Percentiles rank a stretch among this genome's conserved stretches.
These are phyloP conservation scores for Penicillium waksmanii DNA, from an alignment of 495 filamentous ascomycete species.

Conservation along the genomic window DNA sequence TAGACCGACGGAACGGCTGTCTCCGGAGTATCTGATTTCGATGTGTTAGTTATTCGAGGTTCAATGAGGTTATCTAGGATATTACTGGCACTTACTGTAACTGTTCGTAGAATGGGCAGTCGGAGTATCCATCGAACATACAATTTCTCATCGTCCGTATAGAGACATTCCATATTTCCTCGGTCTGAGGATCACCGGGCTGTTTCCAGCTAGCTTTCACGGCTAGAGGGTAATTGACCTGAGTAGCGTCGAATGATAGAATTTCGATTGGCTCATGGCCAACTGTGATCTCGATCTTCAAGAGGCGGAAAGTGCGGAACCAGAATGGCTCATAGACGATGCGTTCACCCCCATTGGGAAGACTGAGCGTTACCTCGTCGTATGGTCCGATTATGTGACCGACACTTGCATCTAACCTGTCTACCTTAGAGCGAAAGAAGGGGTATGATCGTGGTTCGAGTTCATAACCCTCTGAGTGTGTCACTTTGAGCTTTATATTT, in stretches of 20 bases:
- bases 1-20: constrained; percentile 35
- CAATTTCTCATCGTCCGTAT: constrained; percentile 42
- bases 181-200: constrained; percentile 16
- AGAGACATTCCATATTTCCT: constrained; percentile 37
- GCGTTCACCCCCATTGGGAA: constrained; percentile 10
- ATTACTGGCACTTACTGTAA: constrained; percentile 32
- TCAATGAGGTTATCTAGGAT: not conserved
- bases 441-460: constrained; percentile 42
- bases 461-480: constrained; percentile 47
- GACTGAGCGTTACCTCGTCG: constrained; percentile 29
- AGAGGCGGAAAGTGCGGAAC: constrained; percentile 44
- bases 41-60: not conserved
- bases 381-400: constrained; percentile 41
- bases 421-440: constrained; percentile 40
- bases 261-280: constrained; percentile 22
- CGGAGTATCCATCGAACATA: constrained; percentile 46
- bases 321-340: constrained; percentile 41
- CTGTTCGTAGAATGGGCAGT: constrained; percentile 47
- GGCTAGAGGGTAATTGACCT: constrained; percentile 38
- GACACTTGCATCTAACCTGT: constrained; percentile 34
- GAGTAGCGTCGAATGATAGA: constrained; percentile 24
- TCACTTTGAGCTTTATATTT: constrained; percentile 33
- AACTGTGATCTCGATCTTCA: constrained; percentile 34
- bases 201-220: constrained; percentile 34
- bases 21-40: constrained; percentile 30